Evolutionary conservation across 78 protist genomes (phyloP).

Genomic region (Planoprotostelium fungivorum): DNA sequence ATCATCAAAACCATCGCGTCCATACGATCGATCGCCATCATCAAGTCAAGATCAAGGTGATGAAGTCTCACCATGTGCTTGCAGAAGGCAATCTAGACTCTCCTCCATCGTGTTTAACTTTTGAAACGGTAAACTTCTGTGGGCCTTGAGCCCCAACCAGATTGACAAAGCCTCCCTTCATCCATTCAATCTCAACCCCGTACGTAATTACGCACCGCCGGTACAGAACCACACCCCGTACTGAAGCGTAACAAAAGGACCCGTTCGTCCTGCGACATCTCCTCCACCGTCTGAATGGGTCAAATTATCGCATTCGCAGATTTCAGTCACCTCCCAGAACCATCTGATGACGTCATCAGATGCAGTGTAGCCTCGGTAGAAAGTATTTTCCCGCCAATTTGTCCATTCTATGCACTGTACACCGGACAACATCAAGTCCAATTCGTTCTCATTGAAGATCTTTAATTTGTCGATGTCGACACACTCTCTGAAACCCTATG

Average conservation of each 20-base stretch:
- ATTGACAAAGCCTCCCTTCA: not conserved
- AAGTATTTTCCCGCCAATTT: not conserved
- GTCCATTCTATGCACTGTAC: not conserved
- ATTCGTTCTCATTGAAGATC: not conserved
- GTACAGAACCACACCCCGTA: not conserved
- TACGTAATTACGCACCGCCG: not conserved
- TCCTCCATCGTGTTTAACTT: not conserved
- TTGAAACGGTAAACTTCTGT: not conserved
- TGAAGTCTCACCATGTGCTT: not conserved
- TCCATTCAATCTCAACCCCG: not conserved
- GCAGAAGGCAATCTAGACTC: not conserved
- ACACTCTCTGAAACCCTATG: not conserved
- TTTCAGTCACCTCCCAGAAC: not conserved
- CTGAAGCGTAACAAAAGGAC: not conserved
- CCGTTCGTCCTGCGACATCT: not conserved
- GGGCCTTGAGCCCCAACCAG: not conserved
- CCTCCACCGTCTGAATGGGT: not conserved
- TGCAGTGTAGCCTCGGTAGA: not conserved
- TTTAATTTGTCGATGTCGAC: not conserved
- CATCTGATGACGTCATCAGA: not conserved
- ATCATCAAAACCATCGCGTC: no score
- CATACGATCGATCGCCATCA: not conserved
- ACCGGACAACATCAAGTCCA: not conserved
- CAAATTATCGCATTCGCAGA: not conserved
- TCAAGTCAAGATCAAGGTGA: not conserved